Percentiles rank a stretch among this genome's conserved stretches.
Evolutionary conservation across 73 alveolate species (phyloP).

Genomic region (Stentor roeselii): DNA sequence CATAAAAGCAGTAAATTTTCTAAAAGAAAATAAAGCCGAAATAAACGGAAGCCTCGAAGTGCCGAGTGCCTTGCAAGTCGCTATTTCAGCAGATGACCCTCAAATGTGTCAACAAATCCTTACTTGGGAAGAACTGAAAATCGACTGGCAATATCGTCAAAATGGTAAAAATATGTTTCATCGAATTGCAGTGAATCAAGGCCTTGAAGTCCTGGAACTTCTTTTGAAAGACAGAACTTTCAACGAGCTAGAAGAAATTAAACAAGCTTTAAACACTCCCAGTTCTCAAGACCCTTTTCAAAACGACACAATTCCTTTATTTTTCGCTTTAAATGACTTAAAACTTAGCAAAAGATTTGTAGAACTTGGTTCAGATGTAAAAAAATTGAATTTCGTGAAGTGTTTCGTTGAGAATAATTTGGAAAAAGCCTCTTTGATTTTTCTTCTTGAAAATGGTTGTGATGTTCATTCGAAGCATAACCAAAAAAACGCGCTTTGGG

Average conservation of each 20-base stretch:
- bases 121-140: neutral
- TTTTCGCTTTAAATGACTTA: neutral
- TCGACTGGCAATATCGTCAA: constrained; percentile 4
- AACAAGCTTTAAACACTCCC: neutral
- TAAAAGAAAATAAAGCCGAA: neutral
- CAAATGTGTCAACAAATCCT: neutral
- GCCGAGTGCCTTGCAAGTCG: constrained; percentile 22
- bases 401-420: neutral
- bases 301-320: constrained; percentile 6
- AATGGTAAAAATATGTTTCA: constrained; percentile 16
- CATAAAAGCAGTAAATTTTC: neutral
- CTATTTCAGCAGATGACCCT: neutral
- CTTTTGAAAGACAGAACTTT: neutral
- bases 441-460: neutral
- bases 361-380: neutral
- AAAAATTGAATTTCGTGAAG: constrained; percentile 3
- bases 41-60: neutral
- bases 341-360: neutral
- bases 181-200: constrained; percentile 1
- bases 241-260: neutral
- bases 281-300: neutral
- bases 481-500: neutral
- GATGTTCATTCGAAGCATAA: neutral
- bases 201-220: neutral
- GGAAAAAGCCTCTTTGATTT: neutral